These are phyloP conservation scores for Cryptosporidium felis DNA, from an alignment of 169 alveolate species.

Conservation along the genomic window DNA sequence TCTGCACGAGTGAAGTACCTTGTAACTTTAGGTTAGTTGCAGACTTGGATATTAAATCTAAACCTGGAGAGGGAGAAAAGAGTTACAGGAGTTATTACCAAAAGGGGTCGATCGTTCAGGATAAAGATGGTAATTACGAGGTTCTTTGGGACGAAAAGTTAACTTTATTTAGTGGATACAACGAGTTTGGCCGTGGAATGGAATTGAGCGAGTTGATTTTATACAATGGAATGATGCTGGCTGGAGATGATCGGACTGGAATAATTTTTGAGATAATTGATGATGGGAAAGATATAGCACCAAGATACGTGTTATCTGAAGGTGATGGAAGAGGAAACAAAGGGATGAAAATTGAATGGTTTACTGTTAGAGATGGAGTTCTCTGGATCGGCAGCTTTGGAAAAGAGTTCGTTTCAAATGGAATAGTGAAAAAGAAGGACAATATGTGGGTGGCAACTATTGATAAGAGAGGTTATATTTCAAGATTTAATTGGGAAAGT, in stretches of 20 bases:
- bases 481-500: conserved; percentile 64
- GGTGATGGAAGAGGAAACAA: conserved; percentile 73
- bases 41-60: conserved; percentile 56
- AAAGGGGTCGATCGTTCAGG: conserved; percentile 37
- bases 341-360: conserved; percentile 78
- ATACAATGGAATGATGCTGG: conserved; percentile 72
- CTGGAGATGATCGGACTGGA: conserved; percentile 77
- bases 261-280: conserved; percentile 70
- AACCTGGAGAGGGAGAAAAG: conserved; percentile 41
- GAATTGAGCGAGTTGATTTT: conserved; percentile 73
- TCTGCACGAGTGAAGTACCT: conserved; percentile 10
- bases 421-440: conserved; percentile 23
- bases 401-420: conserved; percentile 73
- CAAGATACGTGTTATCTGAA: conserved; percentile 72
- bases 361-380: conserved; percentile 70
- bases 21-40: conserved; percentile 56
- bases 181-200: conserved; percentile 77
- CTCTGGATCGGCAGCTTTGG: conserved; percentile 76
- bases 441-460: conserved; percentile 74
- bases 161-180: conserved; percentile 39
- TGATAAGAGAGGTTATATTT: conserved; percentile 40
- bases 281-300: conserved; percentile 52
- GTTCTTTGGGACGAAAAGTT: conserved; percentile 22
- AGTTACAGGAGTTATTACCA: conserved; percentile 18
- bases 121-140: conserved; percentile 4